Evolutionary conservation across 2,329 filamentous ascomycete genomes (phyloP).

Genomic region (Plenodomus lindquistii): DNA sequence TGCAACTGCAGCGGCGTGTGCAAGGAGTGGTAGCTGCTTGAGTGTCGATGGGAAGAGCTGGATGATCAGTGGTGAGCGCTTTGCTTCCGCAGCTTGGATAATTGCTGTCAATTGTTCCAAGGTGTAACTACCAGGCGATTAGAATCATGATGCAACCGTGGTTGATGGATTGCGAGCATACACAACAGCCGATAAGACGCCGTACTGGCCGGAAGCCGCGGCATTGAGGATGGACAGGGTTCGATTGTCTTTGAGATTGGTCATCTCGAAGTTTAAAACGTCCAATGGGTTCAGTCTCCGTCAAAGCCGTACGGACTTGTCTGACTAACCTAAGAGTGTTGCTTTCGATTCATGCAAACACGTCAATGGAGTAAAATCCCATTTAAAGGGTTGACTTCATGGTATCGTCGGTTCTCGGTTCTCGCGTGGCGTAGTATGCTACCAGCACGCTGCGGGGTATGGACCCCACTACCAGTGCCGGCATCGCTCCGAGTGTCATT

Average conservation of each 20-base stretch:
- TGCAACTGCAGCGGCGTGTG: conserved; percentile 49
- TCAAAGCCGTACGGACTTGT: no score
- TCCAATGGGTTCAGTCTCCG: no score
- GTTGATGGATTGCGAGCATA: conserved; percentile 10
- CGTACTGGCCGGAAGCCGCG: conserved; percentile 60
- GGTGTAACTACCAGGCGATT: conserved; percentile 32
- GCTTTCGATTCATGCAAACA: no score
- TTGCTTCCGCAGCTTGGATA: conserved; percentile 39
- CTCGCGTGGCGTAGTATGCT: no score
- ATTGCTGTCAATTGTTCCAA: conserved; percentile 41
- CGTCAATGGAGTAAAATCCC: no score
- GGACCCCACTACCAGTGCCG: no score
- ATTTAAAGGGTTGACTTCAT: no score
- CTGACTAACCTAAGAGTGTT: no score
- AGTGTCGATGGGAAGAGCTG: conserved; percentile 64
- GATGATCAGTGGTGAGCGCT: conserved; percentile 41
- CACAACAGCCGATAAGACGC: conserved; percentile 55
- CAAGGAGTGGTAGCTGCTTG: conserved; percentile 60
- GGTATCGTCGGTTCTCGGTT: no score
- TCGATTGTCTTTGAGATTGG: conserved; percentile 24
- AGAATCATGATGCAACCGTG: neutral
- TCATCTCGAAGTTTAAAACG: no score
- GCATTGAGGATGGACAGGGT: conserved; percentile 57
- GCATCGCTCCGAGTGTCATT: no score
- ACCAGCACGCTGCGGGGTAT: no score